These are phyloP conservation scores for Galerina marginata DNA, from an alignment of 768 basidiomycete species.

Conservation along the genomic window DNA sequence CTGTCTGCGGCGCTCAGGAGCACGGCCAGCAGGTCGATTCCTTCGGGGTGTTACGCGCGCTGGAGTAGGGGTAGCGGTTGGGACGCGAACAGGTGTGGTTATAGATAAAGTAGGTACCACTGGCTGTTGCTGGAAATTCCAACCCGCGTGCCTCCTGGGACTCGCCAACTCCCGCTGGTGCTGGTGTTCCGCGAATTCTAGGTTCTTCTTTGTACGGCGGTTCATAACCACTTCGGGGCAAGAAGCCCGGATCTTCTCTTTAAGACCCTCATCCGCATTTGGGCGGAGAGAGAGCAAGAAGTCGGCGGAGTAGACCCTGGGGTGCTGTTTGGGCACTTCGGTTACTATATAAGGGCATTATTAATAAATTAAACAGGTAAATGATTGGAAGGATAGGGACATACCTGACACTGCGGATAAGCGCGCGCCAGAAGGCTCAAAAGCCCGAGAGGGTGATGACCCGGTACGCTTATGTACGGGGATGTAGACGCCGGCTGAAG, in stretches of 20 bases:
- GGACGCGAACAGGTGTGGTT: not conserved
- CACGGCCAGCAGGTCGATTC: constrained; percentile 14
- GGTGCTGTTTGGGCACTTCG: not conserved
- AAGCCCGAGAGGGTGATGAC: not conserved
- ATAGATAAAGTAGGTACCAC: not conserved
- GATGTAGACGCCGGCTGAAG: constrained; percentile 5
- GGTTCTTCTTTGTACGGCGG: constrained; percentile 35
- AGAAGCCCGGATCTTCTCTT: constrained; percentile 23
- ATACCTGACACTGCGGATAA: not conserved
- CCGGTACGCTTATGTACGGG: constrained; percentile 13
- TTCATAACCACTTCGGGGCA: constrained; percentile 38
- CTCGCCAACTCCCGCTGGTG: not conserved
- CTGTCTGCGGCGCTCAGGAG: constrained; percentile 15
- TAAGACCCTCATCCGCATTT: constrained; percentile 26
- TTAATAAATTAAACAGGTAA: not conserved
- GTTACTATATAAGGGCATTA: not conserved
- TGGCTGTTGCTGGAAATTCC: constrained; percentile 6
- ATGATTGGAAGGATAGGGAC: not conserved
- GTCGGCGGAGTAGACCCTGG: constrained; percentile 17
- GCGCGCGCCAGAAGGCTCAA: not conserved
- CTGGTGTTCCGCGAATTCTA: constrained; percentile 28
- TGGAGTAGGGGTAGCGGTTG: not conserved
- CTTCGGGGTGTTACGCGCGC: constrained; percentile 14
- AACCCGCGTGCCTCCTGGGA: constrained; percentile 3
- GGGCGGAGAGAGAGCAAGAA: constrained; percentile 25